Evolutionary conservation across 495 filamentous ascomycete species (phyloP), one percentile per base, ranked within the genome.

Genomic region (Xylaria telfairii): DNA sequence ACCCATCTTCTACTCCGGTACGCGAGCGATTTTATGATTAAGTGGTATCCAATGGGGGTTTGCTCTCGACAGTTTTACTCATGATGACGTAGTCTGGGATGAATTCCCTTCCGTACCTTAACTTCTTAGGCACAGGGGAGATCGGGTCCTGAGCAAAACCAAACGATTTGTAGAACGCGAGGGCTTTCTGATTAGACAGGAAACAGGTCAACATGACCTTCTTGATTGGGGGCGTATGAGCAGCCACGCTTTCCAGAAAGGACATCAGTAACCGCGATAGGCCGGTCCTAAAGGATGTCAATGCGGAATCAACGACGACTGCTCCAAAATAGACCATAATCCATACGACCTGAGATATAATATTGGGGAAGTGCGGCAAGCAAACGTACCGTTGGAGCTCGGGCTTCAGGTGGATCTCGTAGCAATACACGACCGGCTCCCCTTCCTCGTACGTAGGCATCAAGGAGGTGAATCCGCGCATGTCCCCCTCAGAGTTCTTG

Each of bases 181-280:
- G 71, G 3, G 87, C 94, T 26, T 74, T 79, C 65, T 73, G 72
- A 81, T 97, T 97, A 10, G 83, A 81, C 63, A 86, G 79, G 75
- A 96, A 96, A 65, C 92, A 91, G 3, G 94, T 96, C 79, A 97
- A 83, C 94, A 97, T 97, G 28, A 89, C 83, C 79, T 95, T 95
- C 71, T 86, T 82, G 62, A 94, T 77, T 0, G 83, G 83, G 3
- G 83, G 81, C 8, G 86, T 80, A 57, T 82, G 84, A 3, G 62
- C 49, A 28, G 81, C 87, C 13, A 86, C 76, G 26, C 67, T 80
- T 17, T 78, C 79, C 51, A 84, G 78, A 46, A 82, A 80, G 51
- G 72, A 70, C 80, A 88, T 83, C 24, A 88, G 76, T 15, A 77
- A 67, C 4, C 71, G 77, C 24, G 79, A 84, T 1, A 88, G 71